These are phyloP conservation scores for Phoma sp. DNA, from an alignment of 2,329 filamentous ascomycete species.

Conservation along the genomic window DNA sequence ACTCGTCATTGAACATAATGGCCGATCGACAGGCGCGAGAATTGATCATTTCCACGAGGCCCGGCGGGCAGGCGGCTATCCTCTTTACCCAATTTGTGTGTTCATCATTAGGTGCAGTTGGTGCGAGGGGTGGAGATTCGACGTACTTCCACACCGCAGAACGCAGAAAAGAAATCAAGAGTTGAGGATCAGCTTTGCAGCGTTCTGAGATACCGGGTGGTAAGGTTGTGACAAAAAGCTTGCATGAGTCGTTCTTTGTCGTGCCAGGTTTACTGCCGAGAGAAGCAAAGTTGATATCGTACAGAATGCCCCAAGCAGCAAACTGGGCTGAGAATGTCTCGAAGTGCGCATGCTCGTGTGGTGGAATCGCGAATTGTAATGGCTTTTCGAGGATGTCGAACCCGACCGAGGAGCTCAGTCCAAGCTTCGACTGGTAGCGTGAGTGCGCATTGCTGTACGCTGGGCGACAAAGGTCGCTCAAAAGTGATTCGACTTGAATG, in stretches of 20 bases:
- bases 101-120: background rate
- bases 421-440: constrained; percentile 42
- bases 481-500: constrained; percentile 76
- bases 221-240: constrained; percentile 64
- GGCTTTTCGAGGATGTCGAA: constrained; percentile 56
- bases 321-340: constrained; percentile 64
- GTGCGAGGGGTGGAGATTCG: constrained; percentile 19
- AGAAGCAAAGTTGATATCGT: constrained; percentile 54
- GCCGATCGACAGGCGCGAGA: constrained; percentile 80
- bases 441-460: background rate
- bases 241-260: constrained; percentile 12
- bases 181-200: constrained; percentile 73
- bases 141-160: constrained; percentile 72
- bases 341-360: constrained; percentile 68
- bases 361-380: constrained; percentile 70
- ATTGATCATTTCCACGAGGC: constrained; percentile 78
- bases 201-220: constrained; percentile 78
- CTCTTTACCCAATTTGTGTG: constrained; percentile 62
- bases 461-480: constrained; percentile 62
- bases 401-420: constrained; percentile 38
- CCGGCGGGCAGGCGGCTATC: constrained; percentile 74
- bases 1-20: constrained; percentile 83
- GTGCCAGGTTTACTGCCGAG: background rate
- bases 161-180: constrained; percentile 78
- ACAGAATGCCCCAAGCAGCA: constrained; percentile 75